Evolutionary conservation across 2,329 filamentous ascomycete species (phyloP).

Genomic region (Fusarium vanettenii): DNA sequence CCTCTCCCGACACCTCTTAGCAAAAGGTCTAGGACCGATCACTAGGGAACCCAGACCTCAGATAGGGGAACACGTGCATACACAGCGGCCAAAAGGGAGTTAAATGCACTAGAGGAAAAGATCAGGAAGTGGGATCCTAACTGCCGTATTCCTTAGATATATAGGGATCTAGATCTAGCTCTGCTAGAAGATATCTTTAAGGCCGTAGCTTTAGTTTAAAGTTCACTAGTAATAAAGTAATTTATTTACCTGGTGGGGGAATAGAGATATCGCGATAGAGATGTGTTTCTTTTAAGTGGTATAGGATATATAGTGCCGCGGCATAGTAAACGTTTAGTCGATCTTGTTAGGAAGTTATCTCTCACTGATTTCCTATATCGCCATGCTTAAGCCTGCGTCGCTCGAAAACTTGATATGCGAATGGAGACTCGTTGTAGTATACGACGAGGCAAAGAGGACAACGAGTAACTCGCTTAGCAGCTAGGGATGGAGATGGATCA

Average conservation of each 20-base stretch:
- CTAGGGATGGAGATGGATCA: background rate
- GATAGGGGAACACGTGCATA: background rate
- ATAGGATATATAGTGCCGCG: background rate
- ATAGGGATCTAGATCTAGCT: too few relatives aligned
- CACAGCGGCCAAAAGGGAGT: background rate
- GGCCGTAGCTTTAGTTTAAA: background rate
- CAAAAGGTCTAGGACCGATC: background rate
- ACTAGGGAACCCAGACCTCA: background rate
- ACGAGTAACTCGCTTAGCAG: background rate
- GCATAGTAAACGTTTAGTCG: background rate
- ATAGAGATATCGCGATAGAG: background rate
- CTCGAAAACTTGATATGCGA: background rate
- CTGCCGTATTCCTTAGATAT: background rate
- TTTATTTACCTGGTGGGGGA: background rate
- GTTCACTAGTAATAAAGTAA: background rate
- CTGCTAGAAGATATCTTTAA: too few relatives aligned
- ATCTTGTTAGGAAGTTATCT: background rate
- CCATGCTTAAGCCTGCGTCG: background rate
- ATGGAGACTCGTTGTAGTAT: background rate
- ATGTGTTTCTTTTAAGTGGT: background rate
- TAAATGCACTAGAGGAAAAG: background rate
- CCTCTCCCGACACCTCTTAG: background rate
- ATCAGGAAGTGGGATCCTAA: background rate
- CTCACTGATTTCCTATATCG: background rate
- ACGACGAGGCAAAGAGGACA: background rate